Conservation (phyloP, 192 early-diverging fungal genomes). For the Podila minutissima region DNA sequence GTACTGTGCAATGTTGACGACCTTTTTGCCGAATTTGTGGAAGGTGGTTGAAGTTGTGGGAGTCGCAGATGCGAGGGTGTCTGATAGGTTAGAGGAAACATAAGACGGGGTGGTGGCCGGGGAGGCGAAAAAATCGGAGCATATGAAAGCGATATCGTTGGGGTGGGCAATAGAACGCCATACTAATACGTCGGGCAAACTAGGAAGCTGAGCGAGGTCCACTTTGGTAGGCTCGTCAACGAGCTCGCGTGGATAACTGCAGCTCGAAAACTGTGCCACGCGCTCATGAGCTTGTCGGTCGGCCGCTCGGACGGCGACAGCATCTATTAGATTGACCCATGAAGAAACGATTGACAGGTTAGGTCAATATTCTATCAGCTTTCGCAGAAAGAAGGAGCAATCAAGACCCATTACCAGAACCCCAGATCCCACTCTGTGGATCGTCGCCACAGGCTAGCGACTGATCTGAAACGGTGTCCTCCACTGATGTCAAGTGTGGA, state of each 20-base stretch:
- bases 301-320: slow-evolving; percentile 14
- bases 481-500: slow-evolving; percentile 61
- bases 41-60: slow-evolving; percentile 53
- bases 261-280: slow-evolving; percentile 66
- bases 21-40: slow-evolving; percentile 69
- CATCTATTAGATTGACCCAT: slow-evolving; percentile 16
- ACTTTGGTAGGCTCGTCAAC: slow-evolving; percentile 72
- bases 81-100: neutral
- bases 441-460: slow-evolving; percentile 53
- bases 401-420: slow-evolving; percentile 5
- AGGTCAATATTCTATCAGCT: too few relatives aligned
- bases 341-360: too few relatives aligned
- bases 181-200: slow-evolving; percentile 76
- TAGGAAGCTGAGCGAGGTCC: slow-evolving; percentile 72
- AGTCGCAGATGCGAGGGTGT: neutral
- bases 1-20: slow-evolving; percentile 68
- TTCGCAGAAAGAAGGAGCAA: neutral
- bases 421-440: slow-evolving; percentile 53
- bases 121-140: slow-evolving; percentile 51
- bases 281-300: slow-evolving; percentile 3
- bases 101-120: too few relatives aligned
- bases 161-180: slow-evolving; percentile 70
- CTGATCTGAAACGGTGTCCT: slow-evolving; percentile 65
- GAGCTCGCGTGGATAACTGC: slow-evolving; percentile 63
- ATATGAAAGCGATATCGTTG: slow-evolving; percentile 70